Percentiles rank a stretch among this genome's conserved stretches.
Evolutionary conservation across 2,329 filamentous ascomycete species (phyloP).

Genomic region (Penicillium sp.): DNA sequence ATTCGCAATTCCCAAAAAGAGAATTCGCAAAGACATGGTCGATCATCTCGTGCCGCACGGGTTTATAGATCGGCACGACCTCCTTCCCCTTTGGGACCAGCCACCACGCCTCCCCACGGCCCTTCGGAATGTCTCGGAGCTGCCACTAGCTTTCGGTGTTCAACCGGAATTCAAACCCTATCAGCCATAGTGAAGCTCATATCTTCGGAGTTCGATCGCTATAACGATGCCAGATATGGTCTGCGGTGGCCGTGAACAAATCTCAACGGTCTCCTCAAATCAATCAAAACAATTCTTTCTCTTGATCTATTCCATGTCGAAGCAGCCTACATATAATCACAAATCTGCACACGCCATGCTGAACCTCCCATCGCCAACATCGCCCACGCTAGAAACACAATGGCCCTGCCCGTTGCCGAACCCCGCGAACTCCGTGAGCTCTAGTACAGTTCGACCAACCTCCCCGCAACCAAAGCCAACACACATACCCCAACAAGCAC

Average conservation of each 20-base stretch:
- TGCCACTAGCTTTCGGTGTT: not conserved
- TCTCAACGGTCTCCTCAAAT: not conserved
- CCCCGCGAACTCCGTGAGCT: not conserved
- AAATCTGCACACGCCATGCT: not conserved
- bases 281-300: not conserved
- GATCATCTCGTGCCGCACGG: not conserved
- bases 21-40: not conserved
- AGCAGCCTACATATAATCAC: not conserved
- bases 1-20: not conserved
- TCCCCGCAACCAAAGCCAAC: not conserved
- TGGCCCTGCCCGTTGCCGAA: not conserved
- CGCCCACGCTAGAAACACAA: not conserved
- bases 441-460: not conserved
- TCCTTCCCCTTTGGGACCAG: not conserved
- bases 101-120: not conserved
- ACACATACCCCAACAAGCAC: not conserved
- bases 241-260: not conserved
- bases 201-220: not conserved
- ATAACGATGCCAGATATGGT: not conserved
- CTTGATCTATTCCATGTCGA: not conserved
- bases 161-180: slow-evolving; percentile 1
- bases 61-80: not conserved
- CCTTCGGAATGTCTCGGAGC: slow-evolving; percentile 2
- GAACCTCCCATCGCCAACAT: not conserved
- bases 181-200: not conserved